A percentile compares a stretch with the other conserved stretches of the same genome.
Evolutionary conservation across 31 red algal species (phyloP).

Genomic region (Odonthalia washingtoniensis): DNA sequence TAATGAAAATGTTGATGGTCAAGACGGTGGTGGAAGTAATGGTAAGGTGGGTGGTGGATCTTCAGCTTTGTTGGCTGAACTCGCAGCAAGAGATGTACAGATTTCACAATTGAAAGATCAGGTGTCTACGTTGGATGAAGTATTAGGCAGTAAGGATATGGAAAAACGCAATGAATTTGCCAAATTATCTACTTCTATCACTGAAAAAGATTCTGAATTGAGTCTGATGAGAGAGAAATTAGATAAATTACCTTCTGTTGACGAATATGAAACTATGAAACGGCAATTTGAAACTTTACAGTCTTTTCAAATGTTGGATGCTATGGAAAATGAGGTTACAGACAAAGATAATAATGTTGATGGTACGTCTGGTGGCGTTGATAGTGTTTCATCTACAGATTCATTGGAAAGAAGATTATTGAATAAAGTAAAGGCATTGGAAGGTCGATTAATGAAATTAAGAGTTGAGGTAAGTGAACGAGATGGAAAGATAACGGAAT

Average conservation of each 20-base stretch:
- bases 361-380: not conserved
- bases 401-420: slow-evolving; percentile 55
- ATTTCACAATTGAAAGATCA: slow-evolving; percentile 76
- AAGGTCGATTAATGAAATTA: slow-evolving; percentile 66
- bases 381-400: not conserved
- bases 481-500: slow-evolving; percentile 51
- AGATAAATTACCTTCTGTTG: slow-evolving; percentile 52
- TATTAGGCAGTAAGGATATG: slow-evolving; percentile 59
- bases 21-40: not conserved
- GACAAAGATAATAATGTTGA: slow-evolving; percentile 4
- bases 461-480: slow-evolving; percentile 60
- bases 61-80: slow-evolving; percentile 65
- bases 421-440: slow-evolving; percentile 75
- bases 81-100: slow-evolving; percentile 80
- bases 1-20: not conserved
- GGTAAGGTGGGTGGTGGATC: slow-evolving; percentile 25
- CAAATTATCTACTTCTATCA: slow-evolving; percentile 55
- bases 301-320: slow-evolving; percentile 60
- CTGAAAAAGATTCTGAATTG: slow-evolving; percentile 63
- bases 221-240: slow-evolving; percentile 38
- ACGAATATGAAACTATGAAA: slow-evolving; percentile 65
- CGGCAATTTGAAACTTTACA: slow-evolving; percentile 74
- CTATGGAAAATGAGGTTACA: not conserved
- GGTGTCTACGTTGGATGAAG: slow-evolving; percentile 59
- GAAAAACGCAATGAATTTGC: slow-evolving; percentile 71